Conservation (phyloP, 768 basidiomycete species). For the Rhizopogon vesiculosus region DNA sequence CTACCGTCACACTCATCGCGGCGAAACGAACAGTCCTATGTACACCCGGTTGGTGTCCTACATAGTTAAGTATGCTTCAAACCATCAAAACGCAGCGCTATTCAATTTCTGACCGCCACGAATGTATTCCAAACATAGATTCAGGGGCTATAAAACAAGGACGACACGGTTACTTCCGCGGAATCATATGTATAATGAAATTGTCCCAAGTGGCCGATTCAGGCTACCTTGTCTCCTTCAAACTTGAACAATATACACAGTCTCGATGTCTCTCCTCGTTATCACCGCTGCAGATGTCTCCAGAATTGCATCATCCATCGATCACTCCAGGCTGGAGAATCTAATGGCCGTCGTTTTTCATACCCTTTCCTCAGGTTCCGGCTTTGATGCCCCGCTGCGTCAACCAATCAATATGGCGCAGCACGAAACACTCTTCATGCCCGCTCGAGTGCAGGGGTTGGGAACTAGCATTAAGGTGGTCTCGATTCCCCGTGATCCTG, state of each 20-base stretch:
- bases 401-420: slow-evolving; percentile 45
- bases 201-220: too few relatives aligned
- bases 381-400: slow-evolving; percentile 47
- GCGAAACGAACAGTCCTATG: too few relatives aligned
- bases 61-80: too few relatives aligned
- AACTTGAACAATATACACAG: background rate
- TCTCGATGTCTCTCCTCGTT: slow-evolving; percentile 47
- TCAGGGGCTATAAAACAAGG: too few relatives aligned
- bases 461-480: slow-evolving; percentile 81
- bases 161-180: too few relatives aligned
- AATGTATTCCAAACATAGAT: too few relatives aligned
- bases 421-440: slow-evolving; percentile 80
- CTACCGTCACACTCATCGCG: too few relatives aligned
- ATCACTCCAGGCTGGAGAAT: slow-evolving; percentile 39
- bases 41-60: too few relatives aligned
- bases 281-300: slow-evolving; percentile 61
- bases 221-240: background rate
- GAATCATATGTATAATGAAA: too few relatives aligned
- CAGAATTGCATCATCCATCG: slow-evolving; percentile 38
- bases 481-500: slow-evolving; percentile 51
- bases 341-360: slow-evolving; percentile 59
- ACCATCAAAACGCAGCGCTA: too few relatives aligned
- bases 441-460: slow-evolving; percentile 49
- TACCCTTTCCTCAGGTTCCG: slow-evolving; percentile 33
- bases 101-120: too few relatives aligned